Evolutionary conservation across 768 basidiomycete genomes (phyloP), one percentile per base, ranked within the genome.

Genomic region (Mycena vulgaris): DNA sequence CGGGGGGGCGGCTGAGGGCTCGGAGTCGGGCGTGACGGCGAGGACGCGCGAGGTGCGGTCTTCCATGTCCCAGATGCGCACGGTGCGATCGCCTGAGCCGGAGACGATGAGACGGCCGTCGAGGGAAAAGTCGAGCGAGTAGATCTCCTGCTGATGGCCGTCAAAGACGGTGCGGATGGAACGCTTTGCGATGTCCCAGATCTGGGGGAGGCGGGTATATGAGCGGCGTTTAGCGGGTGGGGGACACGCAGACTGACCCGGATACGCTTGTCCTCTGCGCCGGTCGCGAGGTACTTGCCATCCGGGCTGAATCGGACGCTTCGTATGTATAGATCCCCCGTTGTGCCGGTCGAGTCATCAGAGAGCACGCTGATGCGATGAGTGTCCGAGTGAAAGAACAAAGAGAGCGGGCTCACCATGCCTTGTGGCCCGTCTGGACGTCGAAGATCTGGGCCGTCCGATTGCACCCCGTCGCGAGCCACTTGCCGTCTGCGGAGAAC

Each of bases 251-350:
- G 42, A 76, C 89, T 75, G 75, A 96, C 96, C 76, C 97, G 86
- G 76, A 99, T 96, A 76, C 93, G 92, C 69, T 93, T 90, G 83
- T 99, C 97, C 80, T 99, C 97, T 0, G 96, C 96, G 17, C 97
- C 97, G 7, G 97, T 98, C 27, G 97, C 97, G 47, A 98, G 89
- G 69, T 87, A 91, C 80, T 95, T 96, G 42, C 97, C 95, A 80
- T 99, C 96, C 11, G 95, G 94, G 57, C 96, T 97, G 83, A 98
- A 97, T 69, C 94, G 89, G 30, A 98, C 96, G 75, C 96, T 98
- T 76, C 97, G 95, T 68, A 88, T 97, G 80, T 98, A 99, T 70
- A 97, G 82, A 79, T 97, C 96, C 39, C 92, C 93, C 30, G 89
- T 84, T 77, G 92, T 92, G 1, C 85, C 89, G 6, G 89, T 90